Base-by-base conservation (phyloP, 2,329 filamentous ascomycete species). In the Cercospora citrullina region DNA sequence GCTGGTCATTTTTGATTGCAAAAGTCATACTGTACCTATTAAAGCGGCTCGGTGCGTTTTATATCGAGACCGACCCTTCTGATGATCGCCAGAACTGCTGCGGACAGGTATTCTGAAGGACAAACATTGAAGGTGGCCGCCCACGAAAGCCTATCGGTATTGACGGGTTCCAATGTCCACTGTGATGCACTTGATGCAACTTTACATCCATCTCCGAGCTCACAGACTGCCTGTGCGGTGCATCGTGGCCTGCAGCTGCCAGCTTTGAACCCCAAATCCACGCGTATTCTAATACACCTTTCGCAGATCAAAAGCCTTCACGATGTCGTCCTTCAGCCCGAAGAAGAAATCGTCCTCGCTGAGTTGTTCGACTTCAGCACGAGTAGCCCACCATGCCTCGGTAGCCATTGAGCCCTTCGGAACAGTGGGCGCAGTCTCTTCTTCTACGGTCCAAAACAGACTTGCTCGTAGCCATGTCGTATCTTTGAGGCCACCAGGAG, bases 401-500 rank as follows among this genome's bases (percentile, higher is more conserved):
- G 45, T 57, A n/a, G 64, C 68, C 6, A 68, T 59, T 4, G 61
- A 63, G 45, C 66, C 63, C 14, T 60, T 36, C 45, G 66, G 60
- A 23, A 60, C 30, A 53, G 63, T 71, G 3, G 66, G 58, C 28
- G 51, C 28, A 18, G 60, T 28, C n/a, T 51, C 63, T 21, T 71
- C 60, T 12, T 62, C 65, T 14, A 69, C 63, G 39, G 39, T 64
- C 67, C 69, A 71, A 23, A 71, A 51, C 39, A 71, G 31, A 36
- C 67, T 69, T 36, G 69, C 69, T 23, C 69, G 51, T 12, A 71
- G 36, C 69, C 69, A 71, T 5, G 66, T 36, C n/a, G 64, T 69
- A 45, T 71, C 67, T 33, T 66, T 64, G 30, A 71, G 48, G 14
- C 61, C 60, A 8, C 45, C 28, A 30, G 69, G 67, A 16, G 65